Evolutionary conservation across 805 yeast species (phyloP), one percentile per base, ranked within the genome.

Genomic region (Saccharomycopsis sp.): DNA sequence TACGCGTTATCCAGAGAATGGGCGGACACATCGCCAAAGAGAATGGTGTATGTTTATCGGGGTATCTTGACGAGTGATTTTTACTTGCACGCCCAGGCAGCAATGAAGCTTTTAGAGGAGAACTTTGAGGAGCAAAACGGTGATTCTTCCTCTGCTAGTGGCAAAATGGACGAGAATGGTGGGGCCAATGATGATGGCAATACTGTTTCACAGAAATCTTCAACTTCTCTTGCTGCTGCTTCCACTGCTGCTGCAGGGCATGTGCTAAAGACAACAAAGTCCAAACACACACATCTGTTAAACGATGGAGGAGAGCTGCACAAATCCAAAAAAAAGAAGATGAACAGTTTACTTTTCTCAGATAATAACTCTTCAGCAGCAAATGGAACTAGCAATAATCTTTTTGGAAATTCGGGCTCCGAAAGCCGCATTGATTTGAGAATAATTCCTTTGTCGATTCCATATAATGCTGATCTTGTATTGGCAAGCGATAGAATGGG

Each of bases 11-110:
- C 86, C 1, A 73, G 94, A 61, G 92, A 83, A 58, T 83, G 94
- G 94, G 89, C 94, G 3, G 89, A 82, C 58, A 86, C 89, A 13
- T 77, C 86, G 2, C 94, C 94, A 38, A 79, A 83, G 54, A 69
- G 94, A 64, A 83, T 83, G 94, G 87, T 83, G 20, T 83, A 83
- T 53, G 87, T 81, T 37, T 83, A 83, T 58, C 74, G 92, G 53
- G 94, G 94, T 29, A 62, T 80, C 21, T 64, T 83, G 47, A 73
- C 89, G 22, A 68, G 75, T n/a, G 88, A 82, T 55, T 83, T 79
- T 59, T 79, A 78, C 51, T 61, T 75, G 30, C 84, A 78, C 54
- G 89, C 83, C 5, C 72, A 76, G 38, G 72, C 70, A 48, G 75
- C 79, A 35, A 70, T 76, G 64, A 80, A 75, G 45, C 34, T 30